Conservation (phyloP, 345 rosid genomes). For the Populus simonii region DNA sequence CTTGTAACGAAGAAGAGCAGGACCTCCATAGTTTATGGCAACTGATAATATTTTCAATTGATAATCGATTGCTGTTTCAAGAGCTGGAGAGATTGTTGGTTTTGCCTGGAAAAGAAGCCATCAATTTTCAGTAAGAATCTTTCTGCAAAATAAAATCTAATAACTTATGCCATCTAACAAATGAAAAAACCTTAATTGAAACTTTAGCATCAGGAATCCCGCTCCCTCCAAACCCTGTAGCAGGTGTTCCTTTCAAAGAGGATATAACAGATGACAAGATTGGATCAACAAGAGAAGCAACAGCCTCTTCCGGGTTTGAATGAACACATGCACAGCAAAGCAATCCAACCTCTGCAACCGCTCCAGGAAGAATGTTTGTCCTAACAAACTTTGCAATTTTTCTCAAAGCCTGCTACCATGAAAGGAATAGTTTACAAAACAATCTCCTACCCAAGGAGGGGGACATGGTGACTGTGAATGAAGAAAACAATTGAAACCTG, state of each 20-base stretch:
- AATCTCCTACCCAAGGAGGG: neutral
- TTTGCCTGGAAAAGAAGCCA: slow-evolving; percentile 46
- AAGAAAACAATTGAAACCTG: slow-evolving; percentile 52
- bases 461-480: neutral
- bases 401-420: slow-evolving; percentile 71
- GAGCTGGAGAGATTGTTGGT: slow-evolving; percentile 85
- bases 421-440: slow-evolving; percentile 13
- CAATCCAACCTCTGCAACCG: slow-evolving; percentile 96
- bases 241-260: slow-evolving; percentile 84
- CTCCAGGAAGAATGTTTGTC: slow-evolving; percentile 96
- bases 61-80: slow-evolving; percentile 89
- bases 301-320: slow-evolving; percentile 92
- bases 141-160: slow-evolving; percentile 9
- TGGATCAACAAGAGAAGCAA: slow-evolving; percentile 78
- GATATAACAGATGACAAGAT: slow-evolving; percentile 70
- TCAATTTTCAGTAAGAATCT: slow-evolving; percentile 18
- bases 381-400: slow-evolving; percentile 90
- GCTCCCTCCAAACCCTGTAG: slow-evolving; percentile 86
- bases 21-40: slow-evolving; percentile 84
- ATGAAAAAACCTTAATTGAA: slow-evolving; percentile 60
- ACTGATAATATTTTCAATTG: slow-evolving; percentile 86
- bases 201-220: slow-evolving; percentile 44
- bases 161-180: slow-evolving; percentile 23
- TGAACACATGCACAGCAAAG: slow-evolving; percentile 98
- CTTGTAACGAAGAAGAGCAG: slow-evolving; percentile 71